Base-by-base conservation (phyloP, 306 rosid genomes). In the Phaseolus lunatus region DNA sequence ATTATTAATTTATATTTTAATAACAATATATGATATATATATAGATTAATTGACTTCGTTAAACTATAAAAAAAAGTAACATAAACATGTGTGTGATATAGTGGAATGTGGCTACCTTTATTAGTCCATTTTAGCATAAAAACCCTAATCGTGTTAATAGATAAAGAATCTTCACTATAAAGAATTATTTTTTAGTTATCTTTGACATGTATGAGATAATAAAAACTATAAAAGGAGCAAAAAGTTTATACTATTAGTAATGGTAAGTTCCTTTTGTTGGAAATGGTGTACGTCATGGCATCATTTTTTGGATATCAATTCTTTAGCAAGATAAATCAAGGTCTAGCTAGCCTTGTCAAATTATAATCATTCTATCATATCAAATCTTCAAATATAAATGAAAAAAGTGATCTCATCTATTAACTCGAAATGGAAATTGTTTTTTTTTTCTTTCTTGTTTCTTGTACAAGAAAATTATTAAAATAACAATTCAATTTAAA, bases 201-300 rank as follows among this genome's bases (percentile, higher is more conserved):
- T 0, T 69, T 75, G 77, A 69, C 66, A n/a, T 23, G 14, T 43
- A 8, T 33, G 49, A 62, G 69, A 73, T 66, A 48, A 70, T 11
- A 61, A 2, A 26, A 35, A 62, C 19, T 63, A 12, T 56, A 1
- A 72, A 9, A 49, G 12, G 18, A 23, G 29, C 49, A 70, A 45
- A 31, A 49, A 31, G 71, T 50, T 22, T 54, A 57, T 41, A 64
- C 80, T 78, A 63, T 66, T 57, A 20, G 31, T 63, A 75, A 82
- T 82, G 78, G 80, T 64, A 26, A 73, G 5, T 26, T 78, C 22
- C 10, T 62, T 80, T 64, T 69, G 80, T 77, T 76, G 78, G 64
- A 65, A 56, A 80, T 80, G 72, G 19, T 37, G 58, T 31, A 31
- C 35, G 35, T 72, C 70, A 80, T 56, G 65, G 49, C 82, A 70